These are phyloP conservation scores for Luffa aegyptiaca DNA, from an alignment of 306 rosid genomes.

Conservation along the genomic window DNA sequence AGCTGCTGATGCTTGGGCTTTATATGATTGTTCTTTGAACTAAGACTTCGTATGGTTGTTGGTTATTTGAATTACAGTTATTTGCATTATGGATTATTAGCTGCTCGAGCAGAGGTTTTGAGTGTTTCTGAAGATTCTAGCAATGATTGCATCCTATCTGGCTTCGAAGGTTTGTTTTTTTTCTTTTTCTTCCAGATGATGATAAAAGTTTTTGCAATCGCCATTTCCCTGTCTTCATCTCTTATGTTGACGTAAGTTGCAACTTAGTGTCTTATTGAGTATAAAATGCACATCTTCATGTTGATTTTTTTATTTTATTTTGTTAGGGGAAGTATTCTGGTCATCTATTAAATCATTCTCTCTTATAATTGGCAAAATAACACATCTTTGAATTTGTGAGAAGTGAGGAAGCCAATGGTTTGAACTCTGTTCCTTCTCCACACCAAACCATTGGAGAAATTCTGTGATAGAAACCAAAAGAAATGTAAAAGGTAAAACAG, in stretches of 20 bases:
- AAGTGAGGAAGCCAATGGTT: not conserved
- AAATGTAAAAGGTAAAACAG: not conserved
- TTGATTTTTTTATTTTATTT: not conserved
- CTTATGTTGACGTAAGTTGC: not conserved
- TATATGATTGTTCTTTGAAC: not conserved
- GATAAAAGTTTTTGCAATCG: not conserved
- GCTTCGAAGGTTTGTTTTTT: conserved; percentile 53
- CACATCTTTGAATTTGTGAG: not conserved
- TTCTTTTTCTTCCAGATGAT: not conserved
- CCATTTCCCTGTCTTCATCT: conserved; percentile 5
- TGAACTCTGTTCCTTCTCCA: not conserved
- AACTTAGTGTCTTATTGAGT: not conserved
- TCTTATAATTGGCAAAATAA: not conserved
- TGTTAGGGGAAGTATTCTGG: not conserved
- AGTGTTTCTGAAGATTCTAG: conserved; percentile 54
- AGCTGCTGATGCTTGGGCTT: not conserved
- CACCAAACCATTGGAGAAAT: not conserved
- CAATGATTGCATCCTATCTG: conserved; percentile 72
- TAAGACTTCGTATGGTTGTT: not conserved
- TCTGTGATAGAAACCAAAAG: not conserved
- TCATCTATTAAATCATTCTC: not conserved
- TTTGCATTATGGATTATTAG: conserved; percentile 85
- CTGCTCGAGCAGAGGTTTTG: conserved; percentile 94
- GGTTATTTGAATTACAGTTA: conserved; percentile 43
- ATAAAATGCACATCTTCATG: not conserved